Conservation (phyloP, 2,329 filamentous ascomycete species). For the Zymoseptoria tritici region DNA sequence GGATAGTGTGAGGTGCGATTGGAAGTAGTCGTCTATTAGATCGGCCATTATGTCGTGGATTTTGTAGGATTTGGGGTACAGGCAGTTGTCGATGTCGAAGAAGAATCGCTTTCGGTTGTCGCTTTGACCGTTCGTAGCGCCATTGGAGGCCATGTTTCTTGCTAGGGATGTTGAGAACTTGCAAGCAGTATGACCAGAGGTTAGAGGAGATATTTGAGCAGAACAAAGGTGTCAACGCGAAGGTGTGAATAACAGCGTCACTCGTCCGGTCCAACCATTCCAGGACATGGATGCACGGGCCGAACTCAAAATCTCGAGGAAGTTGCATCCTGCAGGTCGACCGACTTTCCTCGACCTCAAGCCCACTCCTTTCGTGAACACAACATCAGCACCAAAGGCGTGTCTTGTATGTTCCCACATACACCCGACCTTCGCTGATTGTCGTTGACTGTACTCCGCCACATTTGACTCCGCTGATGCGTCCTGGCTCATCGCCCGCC, state of each 20-base stretch:
- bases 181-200: not conserved
- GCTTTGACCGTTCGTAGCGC: conserved; percentile 3
- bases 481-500: conserved; percentile 2
- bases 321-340: not conserved
- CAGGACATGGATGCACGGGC: not conserved
- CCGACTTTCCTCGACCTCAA: not conserved
- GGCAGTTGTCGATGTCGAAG: conserved; percentile 98
- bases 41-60: conserved; percentile 85
- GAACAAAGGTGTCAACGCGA: not conserved
- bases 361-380: not conserved
- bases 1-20: conserved; percentile 63
- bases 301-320: not conserved
- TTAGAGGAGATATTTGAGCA: not conserved
- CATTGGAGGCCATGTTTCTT: conserved; percentile 6
- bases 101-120: conserved; percentile 48
- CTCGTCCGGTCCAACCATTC: not conserved
- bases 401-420: not conserved
- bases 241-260: not conserved
- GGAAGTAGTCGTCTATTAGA: conserved; percentile 64
- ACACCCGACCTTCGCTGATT: not conserved
- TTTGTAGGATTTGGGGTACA: conserved; percentile 70
- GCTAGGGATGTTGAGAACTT: not conserved
- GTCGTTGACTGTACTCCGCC: not conserved
- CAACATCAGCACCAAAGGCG: not conserved
- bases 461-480: not conserved